phyloP scores from a whole-genome alignment of 1,139 yeast species.

The Nakaseomyces kungkrabaensis region DNA sequence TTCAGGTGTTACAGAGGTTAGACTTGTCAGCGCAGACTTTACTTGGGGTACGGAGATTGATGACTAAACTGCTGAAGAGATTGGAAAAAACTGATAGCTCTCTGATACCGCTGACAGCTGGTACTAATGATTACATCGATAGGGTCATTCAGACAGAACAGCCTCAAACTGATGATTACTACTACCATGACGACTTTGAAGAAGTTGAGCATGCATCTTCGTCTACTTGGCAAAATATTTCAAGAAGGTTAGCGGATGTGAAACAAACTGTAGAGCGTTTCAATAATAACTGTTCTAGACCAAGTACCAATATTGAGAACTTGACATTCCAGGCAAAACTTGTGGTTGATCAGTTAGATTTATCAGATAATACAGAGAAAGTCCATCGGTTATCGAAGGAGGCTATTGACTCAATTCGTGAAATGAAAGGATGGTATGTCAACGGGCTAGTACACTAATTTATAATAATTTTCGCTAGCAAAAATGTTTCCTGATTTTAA shows the following conservation, averaged over 20 bases:
- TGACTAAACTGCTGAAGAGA: constrained; percentile 14
- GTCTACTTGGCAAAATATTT: constrained; percentile 27
- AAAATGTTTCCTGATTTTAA: no score
- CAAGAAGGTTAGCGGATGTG: constrained; percentile 10
- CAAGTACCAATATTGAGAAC: constrained; percentile 11
- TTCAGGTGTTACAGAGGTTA: constrained; percentile 26
- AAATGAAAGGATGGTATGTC: constrained; percentile 28
- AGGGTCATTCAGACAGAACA: constrained; percentile 28
- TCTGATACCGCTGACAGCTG: constrained; percentile 32
- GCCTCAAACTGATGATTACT: constrained; percentile 24
- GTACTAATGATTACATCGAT: constrained; percentile 25
- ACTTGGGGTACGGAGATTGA: constrained; percentile 18
- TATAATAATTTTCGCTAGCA: no score
- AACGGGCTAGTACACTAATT: constrained; percentile 15
- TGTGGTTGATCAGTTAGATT: constrained; percentile 12
- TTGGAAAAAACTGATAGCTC: constrained; percentile 29
- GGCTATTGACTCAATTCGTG: constrained; percentile 16
- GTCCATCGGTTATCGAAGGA: constrained; percentile 5
- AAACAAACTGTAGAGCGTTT: constrained; percentile 10
- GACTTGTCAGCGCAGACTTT: constrained; percentile 19
- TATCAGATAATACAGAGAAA: constrained; percentile 7
- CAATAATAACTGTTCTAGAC: constrained; percentile 6
- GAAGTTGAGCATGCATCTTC: constrained; percentile 18
- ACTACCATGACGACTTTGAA: constrained; percentile 20
- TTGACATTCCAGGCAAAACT: constrained; percentile 17